phyloP scores from a whole-genome alignment of 371 early-diverging fungal genomes.

The Lichtheimia ornata region DNA sequence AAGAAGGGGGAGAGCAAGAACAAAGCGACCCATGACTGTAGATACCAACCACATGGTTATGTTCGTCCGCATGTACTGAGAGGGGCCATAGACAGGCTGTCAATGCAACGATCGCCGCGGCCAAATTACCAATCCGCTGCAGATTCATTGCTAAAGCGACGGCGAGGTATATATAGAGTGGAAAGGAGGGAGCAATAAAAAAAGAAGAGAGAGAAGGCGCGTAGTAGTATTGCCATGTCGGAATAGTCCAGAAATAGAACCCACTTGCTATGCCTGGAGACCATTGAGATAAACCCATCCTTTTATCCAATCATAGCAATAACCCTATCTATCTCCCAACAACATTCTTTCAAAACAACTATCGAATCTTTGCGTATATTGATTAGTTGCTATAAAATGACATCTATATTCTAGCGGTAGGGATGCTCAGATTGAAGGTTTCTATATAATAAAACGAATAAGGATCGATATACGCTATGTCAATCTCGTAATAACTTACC shows the following conservation, averaged over 20 bases:
- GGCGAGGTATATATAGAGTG: no score
- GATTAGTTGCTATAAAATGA: no score
- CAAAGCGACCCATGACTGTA: neutral
- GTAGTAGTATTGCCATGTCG: no score
- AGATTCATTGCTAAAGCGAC: conserved; percentile 1
- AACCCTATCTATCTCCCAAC: no score
- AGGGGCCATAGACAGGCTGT: conserved; percentile 1
- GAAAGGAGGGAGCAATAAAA: no score
- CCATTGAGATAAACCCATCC: no score
- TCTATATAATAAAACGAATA: conserved; percentile 20
- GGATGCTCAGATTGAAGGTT: conserved; percentile 64
- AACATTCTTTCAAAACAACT: no score
- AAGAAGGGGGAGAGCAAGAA: neutral
- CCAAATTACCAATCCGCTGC: conserved; percentile 5
- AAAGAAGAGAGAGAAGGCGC: no score
- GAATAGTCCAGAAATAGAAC: no score
- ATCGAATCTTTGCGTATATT: no score
- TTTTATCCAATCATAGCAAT: no score
- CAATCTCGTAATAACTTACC: conserved; percentile 34
- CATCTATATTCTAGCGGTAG: conserved; percentile 52
- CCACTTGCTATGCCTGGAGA: no score
- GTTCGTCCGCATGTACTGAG: conserved; percentile 40
- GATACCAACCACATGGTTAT: conserved; percentile 45
- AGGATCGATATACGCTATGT: neutral
- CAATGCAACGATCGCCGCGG: conserved; percentile 5